Percentiles rank a stretch among this genome's conserved stretches.
Evolutionary conservation across 495 filamentous ascomycete species (phyloP).

Genomic region (Xylaria grammica): DNA sequence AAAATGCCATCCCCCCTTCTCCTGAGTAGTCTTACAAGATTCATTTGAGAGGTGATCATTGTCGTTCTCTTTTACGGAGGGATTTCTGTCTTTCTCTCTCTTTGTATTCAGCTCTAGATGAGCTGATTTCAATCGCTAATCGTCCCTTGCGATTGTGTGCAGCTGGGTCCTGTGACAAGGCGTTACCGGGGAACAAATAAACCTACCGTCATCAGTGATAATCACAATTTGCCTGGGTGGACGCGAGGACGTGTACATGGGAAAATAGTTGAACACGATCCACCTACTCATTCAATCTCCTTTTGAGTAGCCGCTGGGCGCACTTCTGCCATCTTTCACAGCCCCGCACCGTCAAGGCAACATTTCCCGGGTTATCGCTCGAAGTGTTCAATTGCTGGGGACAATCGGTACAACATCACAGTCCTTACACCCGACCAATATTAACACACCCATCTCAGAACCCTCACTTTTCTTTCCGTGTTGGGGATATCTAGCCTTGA

Average conservation of each 20-base stretch:
- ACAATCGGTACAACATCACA: conserved; percentile 6
- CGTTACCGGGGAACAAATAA: conserved; percentile 14
- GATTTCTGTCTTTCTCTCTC: neutral
- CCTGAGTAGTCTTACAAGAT: neutral
- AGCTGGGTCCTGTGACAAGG: conserved; percentile 5
- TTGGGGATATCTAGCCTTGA: conserved; percentile 30
- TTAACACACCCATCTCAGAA: conserved; percentile 20
- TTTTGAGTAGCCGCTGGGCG: conserved; percentile 21
- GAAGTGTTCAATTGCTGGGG: conserved; percentile 1
- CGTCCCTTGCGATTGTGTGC: neutral
- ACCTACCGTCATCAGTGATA: conserved; percentile 14
- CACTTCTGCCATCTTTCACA: conserved; percentile 15
- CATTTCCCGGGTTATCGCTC: neutral
- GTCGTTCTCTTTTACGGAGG: neutral
- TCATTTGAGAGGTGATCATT: conserved; percentile 12
- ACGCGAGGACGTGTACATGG: conserved; percentile 11
- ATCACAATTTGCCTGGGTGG: conserved; percentile 10
- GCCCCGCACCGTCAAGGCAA: neutral
- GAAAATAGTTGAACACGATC: conserved; percentile 5
- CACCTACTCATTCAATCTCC: conserved; percentile 2
- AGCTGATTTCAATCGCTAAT: neutral
- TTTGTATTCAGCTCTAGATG: neutral
- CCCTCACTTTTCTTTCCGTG: conserved; percentile 24
- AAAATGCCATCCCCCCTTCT: conserved; percentile 1
- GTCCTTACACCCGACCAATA: conserved; percentile 27